phyloP scores from a whole-genome alignment of 1,284 basidiomycete species.

The Pisolithus thermaeus region DNA sequence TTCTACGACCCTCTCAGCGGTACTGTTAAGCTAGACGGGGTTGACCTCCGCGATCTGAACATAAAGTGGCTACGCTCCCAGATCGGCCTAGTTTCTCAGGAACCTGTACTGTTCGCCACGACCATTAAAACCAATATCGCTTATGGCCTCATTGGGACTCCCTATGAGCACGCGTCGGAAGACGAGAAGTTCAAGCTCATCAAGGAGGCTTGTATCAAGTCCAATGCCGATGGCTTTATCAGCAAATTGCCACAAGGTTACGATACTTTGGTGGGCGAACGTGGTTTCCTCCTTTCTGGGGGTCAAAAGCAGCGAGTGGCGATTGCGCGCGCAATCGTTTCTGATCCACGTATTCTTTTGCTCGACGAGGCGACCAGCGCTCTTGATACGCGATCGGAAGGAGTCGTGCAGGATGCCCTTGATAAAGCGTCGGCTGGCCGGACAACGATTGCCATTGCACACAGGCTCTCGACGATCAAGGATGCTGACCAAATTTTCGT shows the following conservation, averaged over 20 bases:
- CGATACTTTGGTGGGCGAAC: constrained; percentile 89
- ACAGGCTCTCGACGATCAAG: constrained; percentile 76
- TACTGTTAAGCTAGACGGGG: constrained; percentile 72
- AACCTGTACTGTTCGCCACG: constrained; percentile 84
- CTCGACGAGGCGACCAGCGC: constrained; percentile 89
- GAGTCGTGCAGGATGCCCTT: constrained; percentile 90
- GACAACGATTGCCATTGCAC: constrained; percentile 76
- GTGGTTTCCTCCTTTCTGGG: constrained; percentile 86
- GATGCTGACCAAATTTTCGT: constrained; percentile 84
- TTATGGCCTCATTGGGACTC: constrained; percentile 83
- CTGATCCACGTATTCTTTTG: constrained; percentile 78
- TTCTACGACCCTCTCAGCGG: constrained; percentile 86
- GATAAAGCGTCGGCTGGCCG: constrained; percentile 85
- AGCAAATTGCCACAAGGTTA: constrained; percentile 81
- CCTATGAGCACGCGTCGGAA: constrained; percentile 60
- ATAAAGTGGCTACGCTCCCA: constrained; percentile 85
- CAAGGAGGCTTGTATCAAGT: constrained; percentile 83
- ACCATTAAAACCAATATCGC: constrained; percentile 78
- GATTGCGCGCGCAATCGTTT: constrained; percentile 91
- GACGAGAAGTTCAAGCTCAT: constrained; percentile 78
- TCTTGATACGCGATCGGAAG: constrained; percentile 87
- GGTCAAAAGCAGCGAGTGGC: constrained; percentile 93
- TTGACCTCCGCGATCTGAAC: constrained; percentile 75
- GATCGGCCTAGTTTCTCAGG: constrained; percentile 88
- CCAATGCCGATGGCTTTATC: constrained; percentile 91